Evolutionary conservation across 352 stramenopile species (phyloP), one percentile per base, ranked within the genome.

Genomic region (Phytophthora pinifolia): DNA sequence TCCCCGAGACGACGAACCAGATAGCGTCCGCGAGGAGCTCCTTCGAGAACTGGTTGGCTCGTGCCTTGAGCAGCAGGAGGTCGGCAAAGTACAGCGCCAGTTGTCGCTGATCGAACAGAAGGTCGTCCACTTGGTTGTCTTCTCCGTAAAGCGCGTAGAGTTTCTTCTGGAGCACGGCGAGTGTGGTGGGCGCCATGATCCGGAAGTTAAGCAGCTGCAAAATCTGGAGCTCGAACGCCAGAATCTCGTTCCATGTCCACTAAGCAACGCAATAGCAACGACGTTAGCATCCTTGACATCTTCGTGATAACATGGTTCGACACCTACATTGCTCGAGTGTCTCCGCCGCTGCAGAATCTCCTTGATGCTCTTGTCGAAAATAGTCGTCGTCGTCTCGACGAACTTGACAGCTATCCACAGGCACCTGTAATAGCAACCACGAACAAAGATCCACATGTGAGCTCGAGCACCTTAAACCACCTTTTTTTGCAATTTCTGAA

Each of bases 391-490:
- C 0, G 76, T 86, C 53, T 89, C 75, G 6, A 83, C 67, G 30
- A 89, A 88, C 62, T 89, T 88, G 62, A 86, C 73, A 7, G 79
- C 74, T 30, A 89, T 79, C 79, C 79, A 88, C 9, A 89, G 64
- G 14, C 76, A 89, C 1, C 74, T 87, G 49, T 18, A 56, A 6
- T 37, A 22, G 7, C 17, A 46, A 17, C 22, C 49, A 36, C 14
- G 43, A 35, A 43, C 3, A 48, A 1, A 43, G 10, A 2, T 31
- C 35, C n/a, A 55, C n/a, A 43, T 3, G n/a, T 61, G 15, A 61
- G 44, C 0, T 36, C 15, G 22, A 34, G 10, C 9, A 6, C 15
- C 6, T 43, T 41, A 15, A 39, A 4, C 45, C 29, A 0, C 9
- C 33, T 50, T 1, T 9, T 9, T 22, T 37, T 32, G 20, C 31